phyloP scores from a whole-genome alignment of 2,329 filamentous ascomycete genomes.

The Botryosphaeria dothidea region DNA sequence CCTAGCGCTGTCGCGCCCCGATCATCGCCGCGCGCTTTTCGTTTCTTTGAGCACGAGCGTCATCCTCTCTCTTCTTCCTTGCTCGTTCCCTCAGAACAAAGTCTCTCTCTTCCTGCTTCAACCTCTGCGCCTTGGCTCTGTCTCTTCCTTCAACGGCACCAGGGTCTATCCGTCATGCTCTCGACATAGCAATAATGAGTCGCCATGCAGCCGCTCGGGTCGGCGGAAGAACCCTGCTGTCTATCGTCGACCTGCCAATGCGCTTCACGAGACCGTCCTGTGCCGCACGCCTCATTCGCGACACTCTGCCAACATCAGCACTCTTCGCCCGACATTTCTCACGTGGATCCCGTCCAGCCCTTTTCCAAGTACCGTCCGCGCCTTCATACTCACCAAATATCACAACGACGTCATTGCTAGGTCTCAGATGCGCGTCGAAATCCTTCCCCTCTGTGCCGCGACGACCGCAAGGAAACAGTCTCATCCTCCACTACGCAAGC shows the following conservation, averaged over 20 bases:
- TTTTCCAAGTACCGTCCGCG: background rate
- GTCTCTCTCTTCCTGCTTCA: background rate
- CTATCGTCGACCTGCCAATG: constrained; percentile 30
- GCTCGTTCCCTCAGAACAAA: constrained; percentile 14
- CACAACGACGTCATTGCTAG: constrained; percentile 16
- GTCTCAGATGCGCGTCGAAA: constrained; percentile 8
- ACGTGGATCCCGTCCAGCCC: background rate
- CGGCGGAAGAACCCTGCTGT: constrained; percentile 37
- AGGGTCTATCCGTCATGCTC: constrained; percentile 30
- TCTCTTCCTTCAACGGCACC: constrained; percentile 1
- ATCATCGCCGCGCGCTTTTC: constrained; percentile 12
- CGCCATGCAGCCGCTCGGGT: constrained; percentile 42
- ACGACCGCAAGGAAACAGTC: background rate
- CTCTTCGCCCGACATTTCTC: constrained; percentile 1
- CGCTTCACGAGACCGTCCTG: background rate
- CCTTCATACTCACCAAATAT: background rate
- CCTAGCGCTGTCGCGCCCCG: constrained; percentile 2
- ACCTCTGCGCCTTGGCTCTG: constrained; percentile 18
- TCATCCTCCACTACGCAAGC: background rate
- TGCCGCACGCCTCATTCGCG: constrained; percentile 7
- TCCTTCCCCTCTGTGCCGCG: background rate
- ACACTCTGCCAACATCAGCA: background rate
- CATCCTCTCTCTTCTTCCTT: constrained; percentile 19
- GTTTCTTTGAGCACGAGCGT: constrained; percentile 16
- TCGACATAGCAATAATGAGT: constrained; percentile 42